Base-by-base conservation (phyloP, 2,329 filamentous ascomycete species). In the Juglanconis sp. region DNA sequence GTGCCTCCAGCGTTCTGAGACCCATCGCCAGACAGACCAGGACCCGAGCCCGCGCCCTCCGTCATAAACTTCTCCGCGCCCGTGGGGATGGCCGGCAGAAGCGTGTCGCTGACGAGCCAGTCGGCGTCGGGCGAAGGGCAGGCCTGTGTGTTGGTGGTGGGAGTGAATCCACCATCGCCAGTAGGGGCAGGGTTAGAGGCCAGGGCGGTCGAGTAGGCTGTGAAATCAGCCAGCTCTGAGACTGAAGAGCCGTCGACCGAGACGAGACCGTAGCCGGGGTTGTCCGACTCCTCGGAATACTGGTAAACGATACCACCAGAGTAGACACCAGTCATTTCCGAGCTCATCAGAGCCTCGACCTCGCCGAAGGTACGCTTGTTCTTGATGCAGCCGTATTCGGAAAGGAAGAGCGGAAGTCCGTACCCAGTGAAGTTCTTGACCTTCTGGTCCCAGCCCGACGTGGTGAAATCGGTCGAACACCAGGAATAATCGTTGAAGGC, bases 251-350 rank as follows among this genome's bases (percentile, higher is more conserved):
- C 83, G 51, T 74, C 70, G 70, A 95, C 79, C 60, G 84, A 77
- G 71, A 93, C 92, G 61, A 96, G 87, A 65, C 93, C 94, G 75
- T 87, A 98, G 50, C 87, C 81, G 15, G 36, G 8, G 36, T 57
- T 57, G 77, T 87, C 91, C 63, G 82, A 81, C 76, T 96, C 92
- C 70, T 89, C 78, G 9, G 90, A 88, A 81, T 96, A 99, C 77
- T 98, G 93, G 79, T 97, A 99, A 74, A 97, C 90, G 44, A 99
- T 85, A 74, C 95, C 95, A 69, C 95, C 95, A 46, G 93, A 97
- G 84, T 96, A 98, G 69, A 97, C 92, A 17, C 75, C 68, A 7
- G 89, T 92, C 94, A 98, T 98, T 62, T 96, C 74, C 24, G 75
- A 76, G 76, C 80, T 85, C 88, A 97, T 98, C 60, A 99, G 81